phyloP scores from a whole-genome alignment of 1,139 yeast species.

The Spathaspora sp. region DNA sequence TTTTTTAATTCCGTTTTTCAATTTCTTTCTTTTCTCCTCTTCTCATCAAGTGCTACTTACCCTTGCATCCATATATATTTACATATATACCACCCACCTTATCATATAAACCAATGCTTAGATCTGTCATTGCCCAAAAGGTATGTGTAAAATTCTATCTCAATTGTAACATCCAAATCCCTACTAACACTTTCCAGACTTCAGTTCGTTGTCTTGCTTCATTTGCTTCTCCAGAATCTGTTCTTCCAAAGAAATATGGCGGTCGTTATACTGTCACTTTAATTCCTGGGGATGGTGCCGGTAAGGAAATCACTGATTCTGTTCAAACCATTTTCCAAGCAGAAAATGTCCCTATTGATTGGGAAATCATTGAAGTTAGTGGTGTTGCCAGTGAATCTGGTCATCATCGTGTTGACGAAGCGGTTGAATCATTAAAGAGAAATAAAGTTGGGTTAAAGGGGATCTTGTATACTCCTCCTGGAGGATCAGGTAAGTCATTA shows the following conservation, averaged over 20 bases:
- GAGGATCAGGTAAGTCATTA: conserved; percentile 59
- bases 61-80: not conserved
- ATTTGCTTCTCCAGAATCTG: conserved; percentile 56
- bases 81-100: not conserved
- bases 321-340: conserved; percentile 87
- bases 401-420: conserved; percentile 69
- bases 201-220: conserved; percentile 49
- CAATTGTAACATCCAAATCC: not conserved
- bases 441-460: conserved; percentile 98
- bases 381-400: conserved; percentile 67
- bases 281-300: conserved; percentile 97
- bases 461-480: conserved; percentile 87
- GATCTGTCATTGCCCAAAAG: conserved; percentile 27
- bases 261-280: conserved; percentile 90
- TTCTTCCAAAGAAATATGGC: conserved; percentile 89
- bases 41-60: conserved; percentile 4
- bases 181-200: conserved; percentile 23
- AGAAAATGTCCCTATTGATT: conserved; percentile 86
- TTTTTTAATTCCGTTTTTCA: conserved; percentile 3
- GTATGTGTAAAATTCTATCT: conserved; percentile 20
- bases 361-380: conserved; percentile 88
- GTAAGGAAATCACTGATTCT: conserved; percentile 93
- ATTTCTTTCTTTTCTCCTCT: conserved; percentile 4
- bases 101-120: conserved; percentile 20
- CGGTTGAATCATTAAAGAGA: conserved; percentile 89